Evolutionary conservation across 352 stramenopile species (phyloP).

Genomic region (Thraustochytrium striatum): DNA sequence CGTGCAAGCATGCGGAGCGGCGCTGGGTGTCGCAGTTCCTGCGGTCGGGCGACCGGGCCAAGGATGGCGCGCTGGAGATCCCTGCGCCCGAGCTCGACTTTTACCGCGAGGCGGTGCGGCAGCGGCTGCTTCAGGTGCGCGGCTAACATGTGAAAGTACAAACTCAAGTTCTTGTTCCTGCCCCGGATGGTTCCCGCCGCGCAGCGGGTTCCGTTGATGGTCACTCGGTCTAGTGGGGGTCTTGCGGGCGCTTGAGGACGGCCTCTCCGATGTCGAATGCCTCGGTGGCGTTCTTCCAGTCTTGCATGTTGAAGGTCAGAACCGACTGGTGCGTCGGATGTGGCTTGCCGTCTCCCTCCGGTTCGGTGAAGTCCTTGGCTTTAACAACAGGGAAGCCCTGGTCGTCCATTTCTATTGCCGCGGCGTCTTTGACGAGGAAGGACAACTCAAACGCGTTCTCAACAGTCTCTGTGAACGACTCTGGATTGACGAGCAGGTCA

Average conservation of each 20-base stretch:
- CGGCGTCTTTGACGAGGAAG: constrained; percentile 62
- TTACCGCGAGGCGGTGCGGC: constrained; percentile 4
- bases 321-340: constrained; percentile 20
- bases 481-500: constrained; percentile 63
- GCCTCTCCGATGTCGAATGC: neutral
- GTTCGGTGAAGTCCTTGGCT: neutral
- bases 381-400: constrained; percentile 32
- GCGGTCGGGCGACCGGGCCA: neutral
- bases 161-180: neutral
- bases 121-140: neutral
- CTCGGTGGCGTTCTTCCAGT: neutral
- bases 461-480: constrained; percentile 68
- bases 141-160: neutral
- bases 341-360: neutral
- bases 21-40: constrained; percentile 33
- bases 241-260: neutral
- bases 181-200: too few species aligned
- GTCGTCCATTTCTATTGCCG: constrained; percentile 25
- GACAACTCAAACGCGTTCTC: constrained; percentile 69
- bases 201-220: too few species aligned
- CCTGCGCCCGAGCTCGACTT: constrained; percentile 11
- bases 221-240: neutral
- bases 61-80: neutral
- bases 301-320: neutral
- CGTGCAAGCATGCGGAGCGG: constrained; percentile 81